Base-by-base conservation (phyloP, 2,329 filamentous ascomycete genomes). In the Apiospora arundinis region DNA sequence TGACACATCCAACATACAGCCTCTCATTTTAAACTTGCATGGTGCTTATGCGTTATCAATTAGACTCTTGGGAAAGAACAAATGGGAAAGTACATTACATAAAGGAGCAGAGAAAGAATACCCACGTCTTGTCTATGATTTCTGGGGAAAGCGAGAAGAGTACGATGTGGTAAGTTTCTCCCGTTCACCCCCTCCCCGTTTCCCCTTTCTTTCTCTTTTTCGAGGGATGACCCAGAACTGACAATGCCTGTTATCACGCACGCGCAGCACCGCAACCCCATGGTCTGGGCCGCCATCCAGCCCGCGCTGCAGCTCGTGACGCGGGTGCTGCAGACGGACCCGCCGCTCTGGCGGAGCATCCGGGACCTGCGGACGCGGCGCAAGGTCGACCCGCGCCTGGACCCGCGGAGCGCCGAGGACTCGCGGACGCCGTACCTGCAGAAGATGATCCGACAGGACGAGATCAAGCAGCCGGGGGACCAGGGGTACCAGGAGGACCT, bases 281-380 rank as follows among this genome's bases (percentile, higher is more conserved):
- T 32, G 0, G 4, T 80, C 11, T 80, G 78, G 78, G 14, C 70
- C 0, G 77, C 77, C 1, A 4, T 80, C n/a, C 76, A 77, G 63
- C 78, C 78, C 4, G 75, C 77, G 1, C 60, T 79, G 42, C 70
- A 72, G n/a, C 70, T 80, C 7, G 74, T 70, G 12, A 70, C 76
- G 1, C 69, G 68, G 4, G 42, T 79, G 1, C 49, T 80, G 0
- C 14, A 72, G 0, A 73, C 67, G 11, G 25, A 70, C 0, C 76
- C 72, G 6, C 72, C 75, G 14, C 40, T 71, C 0, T 46, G 77
- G 6, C 28, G 66, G 6, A 72, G 70, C 18, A 2, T 79, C 1
- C 69, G 71, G 14, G 75, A 80, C 40, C 65, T 80, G 72, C 74
- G 67, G 23, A 79, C 76, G 4, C 72, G 78, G 23, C 48, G 63